Conservation (phyloP, 2,329 filamentous ascomycete genomes). For the Dactylonectria macrodidyma region DNA sequence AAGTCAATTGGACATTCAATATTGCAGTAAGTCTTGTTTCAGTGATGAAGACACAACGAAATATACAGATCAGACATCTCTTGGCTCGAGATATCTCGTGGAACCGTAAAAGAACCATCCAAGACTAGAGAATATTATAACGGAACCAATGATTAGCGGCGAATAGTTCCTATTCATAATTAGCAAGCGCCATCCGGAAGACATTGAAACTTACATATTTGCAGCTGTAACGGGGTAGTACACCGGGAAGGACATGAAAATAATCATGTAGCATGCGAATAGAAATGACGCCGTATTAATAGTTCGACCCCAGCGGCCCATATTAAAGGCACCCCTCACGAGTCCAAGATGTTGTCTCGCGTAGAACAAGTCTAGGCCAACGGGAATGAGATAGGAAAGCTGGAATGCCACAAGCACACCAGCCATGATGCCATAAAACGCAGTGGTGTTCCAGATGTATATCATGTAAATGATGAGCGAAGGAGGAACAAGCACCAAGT, state of each 20-base stretch:
- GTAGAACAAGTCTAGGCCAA: slow-evolving; percentile 20
- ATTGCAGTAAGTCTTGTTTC: neutral
- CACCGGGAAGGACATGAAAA: slow-evolving; percentile 26
- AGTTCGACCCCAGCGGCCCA: neutral
- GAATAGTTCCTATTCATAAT: slow-evolving; percentile 16
- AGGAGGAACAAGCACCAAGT: slow-evolving; percentile 9
- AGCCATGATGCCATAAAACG: slow-evolving; percentile 24
- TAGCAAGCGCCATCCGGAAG: neutral
- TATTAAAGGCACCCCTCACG: slow-evolving; percentile 10
- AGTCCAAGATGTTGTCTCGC: neutral
- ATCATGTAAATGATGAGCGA: slow-evolving; percentile 20
- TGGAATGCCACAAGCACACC: slow-evolving; percentile 24
- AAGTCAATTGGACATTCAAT: neutral
- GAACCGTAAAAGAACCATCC: neutral
- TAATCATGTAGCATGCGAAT: slow-evolving; percentile 13
- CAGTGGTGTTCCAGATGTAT: slow-evolving; percentile 28
- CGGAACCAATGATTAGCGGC: slow-evolving; percentile 7
- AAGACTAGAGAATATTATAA: slow-evolving; percentile 3
- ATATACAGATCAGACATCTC: neutral
- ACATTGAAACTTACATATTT: slow-evolving; percentile 16
- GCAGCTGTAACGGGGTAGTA: slow-evolving; percentile 8
- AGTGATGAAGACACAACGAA: too few species aligned
- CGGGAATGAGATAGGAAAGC: slow-evolving; percentile 16
- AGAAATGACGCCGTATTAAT: slow-evolving; percentile 3
- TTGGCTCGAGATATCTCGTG: neutral